Conservation (phyloP, 106 monocot species). For the Agapanthus africanus region DNA sequence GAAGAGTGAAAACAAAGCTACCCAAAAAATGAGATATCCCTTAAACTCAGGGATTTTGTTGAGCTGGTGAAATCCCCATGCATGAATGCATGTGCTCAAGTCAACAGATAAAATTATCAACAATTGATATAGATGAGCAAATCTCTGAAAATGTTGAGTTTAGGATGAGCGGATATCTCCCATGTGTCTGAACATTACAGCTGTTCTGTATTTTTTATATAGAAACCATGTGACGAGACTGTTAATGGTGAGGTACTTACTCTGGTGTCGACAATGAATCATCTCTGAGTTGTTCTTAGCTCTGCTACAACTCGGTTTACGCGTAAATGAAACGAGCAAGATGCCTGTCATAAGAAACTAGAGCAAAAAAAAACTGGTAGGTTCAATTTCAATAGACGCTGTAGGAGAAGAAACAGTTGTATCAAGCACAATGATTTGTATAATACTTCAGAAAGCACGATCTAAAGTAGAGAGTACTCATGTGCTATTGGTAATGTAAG, state of each 20-base stretch:
- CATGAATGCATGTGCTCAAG: slow-evolving; percentile 3
- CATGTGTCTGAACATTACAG: neutral
- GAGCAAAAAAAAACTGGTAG: neutral
- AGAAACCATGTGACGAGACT: neutral
- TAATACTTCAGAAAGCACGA: neutral
- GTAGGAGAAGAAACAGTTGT: neutral
- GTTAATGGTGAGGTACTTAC: neutral
- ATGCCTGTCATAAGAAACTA: neutral
- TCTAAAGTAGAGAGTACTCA: neutral
- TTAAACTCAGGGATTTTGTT: neutral
- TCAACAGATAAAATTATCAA: neutral
- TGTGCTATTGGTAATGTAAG: neutral
- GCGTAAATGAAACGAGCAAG: neutral
- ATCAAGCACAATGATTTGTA: no score
- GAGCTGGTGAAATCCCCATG: slow-evolving; percentile 1
- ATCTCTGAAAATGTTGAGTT: neutral
- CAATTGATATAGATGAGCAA: neutral
- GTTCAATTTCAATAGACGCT: neutral
- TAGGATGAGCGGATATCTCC: neutral
- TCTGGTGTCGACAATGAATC: neutral
- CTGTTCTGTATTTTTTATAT: no score
- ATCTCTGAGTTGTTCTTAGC: neutral
- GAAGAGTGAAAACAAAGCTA: neutral
- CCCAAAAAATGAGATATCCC: neutral
- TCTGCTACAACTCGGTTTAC: neutral